Conservation (phyloP, 2,329 filamentous ascomycete species). For the Claviceps arundinis region DNA sequence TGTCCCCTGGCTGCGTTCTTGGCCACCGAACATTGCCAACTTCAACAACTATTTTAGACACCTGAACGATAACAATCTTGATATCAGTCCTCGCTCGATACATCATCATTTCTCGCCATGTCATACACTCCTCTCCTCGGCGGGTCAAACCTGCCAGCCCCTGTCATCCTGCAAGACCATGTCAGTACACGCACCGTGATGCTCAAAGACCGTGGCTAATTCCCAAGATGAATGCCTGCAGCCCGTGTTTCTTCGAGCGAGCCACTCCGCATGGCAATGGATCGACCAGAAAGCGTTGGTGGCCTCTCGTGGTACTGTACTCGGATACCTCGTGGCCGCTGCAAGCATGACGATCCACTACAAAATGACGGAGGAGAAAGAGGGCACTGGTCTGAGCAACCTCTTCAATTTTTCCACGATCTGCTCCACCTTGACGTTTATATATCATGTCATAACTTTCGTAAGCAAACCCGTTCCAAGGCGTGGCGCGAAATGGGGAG, state of each 20-base stretch:
- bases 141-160: slow-evolving; percentile 17
- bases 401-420: slow-evolving; percentile 37
- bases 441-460: slow-evolving; percentile 33
- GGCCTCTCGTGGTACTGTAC: slow-evolving; percentile 26
- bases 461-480: slow-evolving; percentile 19
- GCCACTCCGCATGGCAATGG: slow-evolving; percentile 36
- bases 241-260: slow-evolving; percentile 37
- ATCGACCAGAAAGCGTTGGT: slow-evolving; percentile 34
- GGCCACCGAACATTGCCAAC: not conserved
- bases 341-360: slow-evolving; percentile 30
- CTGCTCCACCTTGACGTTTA: slow-evolving; percentile 26
- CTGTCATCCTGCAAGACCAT: slow-evolving; percentile 23
- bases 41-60: not conserved
- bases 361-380: slow-evolving; percentile 28
- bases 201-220: no score
- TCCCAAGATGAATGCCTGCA: slow-evolving; percentile 11
- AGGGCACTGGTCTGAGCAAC: slow-evolving; percentile 26
- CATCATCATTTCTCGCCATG: slow-evolving; percentile 11
- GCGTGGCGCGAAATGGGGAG: not conserved
- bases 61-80: not conserved
- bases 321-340: slow-evolving; percentile 30
- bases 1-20: not conserved
- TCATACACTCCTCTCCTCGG: slow-evolving; percentile 23
- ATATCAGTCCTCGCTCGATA: not conserved
- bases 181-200: slow-evolving; percentile 9